phyloP scores from a whole-genome alignment of 2,329 filamentous ascomycete species.

The Fusarium euwallaceae region DNA sequence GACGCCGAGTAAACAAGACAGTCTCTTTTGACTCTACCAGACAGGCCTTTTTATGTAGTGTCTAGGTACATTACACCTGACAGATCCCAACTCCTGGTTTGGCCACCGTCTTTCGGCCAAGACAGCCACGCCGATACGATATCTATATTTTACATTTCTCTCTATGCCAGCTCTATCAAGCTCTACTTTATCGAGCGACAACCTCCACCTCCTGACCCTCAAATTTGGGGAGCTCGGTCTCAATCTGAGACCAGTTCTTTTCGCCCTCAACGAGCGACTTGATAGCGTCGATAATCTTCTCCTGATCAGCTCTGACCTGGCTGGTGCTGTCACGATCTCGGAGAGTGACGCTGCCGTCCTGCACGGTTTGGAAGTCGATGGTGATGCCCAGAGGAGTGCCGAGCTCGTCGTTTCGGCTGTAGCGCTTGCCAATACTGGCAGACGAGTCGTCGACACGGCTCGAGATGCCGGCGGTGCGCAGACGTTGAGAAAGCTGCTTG shows the following conservation, averaged over 20 bases:
- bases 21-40: constrained; percentile 12
- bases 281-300: constrained; percentile 83
- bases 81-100: constrained; percentile 26
- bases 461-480: constrained; percentile 82
- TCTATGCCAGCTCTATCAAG: constrained; percentile 15
- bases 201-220: constrained; percentile 77
- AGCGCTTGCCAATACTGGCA: constrained; percentile 94
- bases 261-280: constrained; percentile 63
- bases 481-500: constrained; percentile 77
- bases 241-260: constrained; percentile 77
- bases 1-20: background rate
- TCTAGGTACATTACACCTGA: constrained; percentile 24
- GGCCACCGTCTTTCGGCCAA: constrained; percentile 6
- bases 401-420: constrained; percentile 93
- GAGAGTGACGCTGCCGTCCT: constrained; percentile 88
- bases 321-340: constrained; percentile 91
- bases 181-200: constrained; percentile 48
- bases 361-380: constrained; percentile 93
- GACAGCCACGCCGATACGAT: constrained; percentile 15
- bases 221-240: constrained; percentile 85
- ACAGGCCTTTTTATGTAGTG: constrained; percentile 22
- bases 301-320: constrained; percentile 87
- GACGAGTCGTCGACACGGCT: constrained; percentile 91
- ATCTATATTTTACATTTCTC: constrained; percentile 42
- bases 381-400: constrained; percentile 95